These are phyloP conservation scores for Mortierella sp. DNA, from an alignment of 371 early-diverging fungal genomes.

Conservation along the genomic window DNA sequence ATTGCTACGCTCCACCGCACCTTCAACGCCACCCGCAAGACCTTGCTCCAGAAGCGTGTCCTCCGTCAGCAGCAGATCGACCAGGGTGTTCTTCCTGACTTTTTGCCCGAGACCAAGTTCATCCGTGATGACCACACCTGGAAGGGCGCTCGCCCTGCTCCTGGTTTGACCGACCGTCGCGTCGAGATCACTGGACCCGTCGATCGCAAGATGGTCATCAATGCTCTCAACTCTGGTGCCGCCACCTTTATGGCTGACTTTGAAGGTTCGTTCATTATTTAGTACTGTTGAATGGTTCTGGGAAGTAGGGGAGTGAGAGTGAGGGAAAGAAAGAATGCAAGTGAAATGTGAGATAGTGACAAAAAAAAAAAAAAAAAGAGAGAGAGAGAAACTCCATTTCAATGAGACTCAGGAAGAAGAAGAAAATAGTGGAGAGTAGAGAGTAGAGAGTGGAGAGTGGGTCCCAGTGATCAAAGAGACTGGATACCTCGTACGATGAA, in stretches of 20 bases:
- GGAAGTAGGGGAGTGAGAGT: background rate
- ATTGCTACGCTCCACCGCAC: constrained; percentile 86
- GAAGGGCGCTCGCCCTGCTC: constrained; percentile 90
- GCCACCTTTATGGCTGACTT: constrained; percentile 97
- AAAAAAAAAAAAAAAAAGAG: too few species aligned
- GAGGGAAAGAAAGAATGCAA: background rate
- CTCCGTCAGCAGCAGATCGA: constrained; percentile 83
- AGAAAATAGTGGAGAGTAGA: too few species aligned
- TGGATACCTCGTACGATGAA: too few species aligned
- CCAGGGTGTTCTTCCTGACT: constrained; percentile 86
- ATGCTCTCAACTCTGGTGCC: constrained; percentile 94
- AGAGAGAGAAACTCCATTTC: too few species aligned
- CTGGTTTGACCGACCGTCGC: constrained; percentile 91
- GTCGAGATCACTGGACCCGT: constrained; percentile 98
- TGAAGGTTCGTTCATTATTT: constrained; percentile 71
- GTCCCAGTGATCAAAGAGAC: too few species aligned
- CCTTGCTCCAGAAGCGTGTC: constrained; percentile 77
- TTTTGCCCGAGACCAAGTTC: constrained; percentile 90
- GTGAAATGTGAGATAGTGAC: background rate
- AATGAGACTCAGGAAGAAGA: too few species aligned
- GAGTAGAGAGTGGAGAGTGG: too few species aligned
- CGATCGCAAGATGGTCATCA: constrained; percentile 98
- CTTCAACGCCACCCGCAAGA: constrained; percentile 88
- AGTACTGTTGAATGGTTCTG: background rate
- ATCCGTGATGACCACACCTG: constrained; percentile 91